Evolutionary conservation across 23 red algal genomes (phyloP).

Genomic region (Agarophyton chilense): DNA sequence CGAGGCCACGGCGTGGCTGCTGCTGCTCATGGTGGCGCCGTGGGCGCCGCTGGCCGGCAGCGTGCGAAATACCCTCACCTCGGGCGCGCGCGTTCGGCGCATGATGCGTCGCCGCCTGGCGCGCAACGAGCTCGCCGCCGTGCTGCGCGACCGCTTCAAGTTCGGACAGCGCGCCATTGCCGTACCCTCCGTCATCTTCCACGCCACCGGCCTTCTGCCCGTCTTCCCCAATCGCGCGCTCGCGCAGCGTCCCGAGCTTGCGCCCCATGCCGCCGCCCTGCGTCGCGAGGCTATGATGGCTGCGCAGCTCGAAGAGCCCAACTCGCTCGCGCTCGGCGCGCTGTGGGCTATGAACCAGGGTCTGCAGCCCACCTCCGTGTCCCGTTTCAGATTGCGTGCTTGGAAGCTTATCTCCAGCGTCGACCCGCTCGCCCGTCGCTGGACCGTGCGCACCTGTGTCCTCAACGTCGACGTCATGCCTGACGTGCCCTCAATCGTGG

Average conservation of each 20-base stretch:
- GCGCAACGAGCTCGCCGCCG: constrained; percentile 50
- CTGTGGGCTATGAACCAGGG: constrained; percentile 60
- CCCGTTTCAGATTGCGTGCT: background rate
- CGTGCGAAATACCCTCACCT: constrained; percentile 28
- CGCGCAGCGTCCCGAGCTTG: background rate
- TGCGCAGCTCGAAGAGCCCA: background rate
- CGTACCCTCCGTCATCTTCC: constrained; percentile 19
- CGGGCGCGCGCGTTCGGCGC: constrained; percentile 12
- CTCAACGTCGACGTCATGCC: constrained; percentile 24
- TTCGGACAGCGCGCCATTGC: constrained; percentile 39
- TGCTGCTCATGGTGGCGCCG: constrained; percentile 46
- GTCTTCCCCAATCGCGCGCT: background rate
- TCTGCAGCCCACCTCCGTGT: constrained; percentile 21
- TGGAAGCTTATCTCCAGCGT: background rate
- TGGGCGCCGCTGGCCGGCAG: constrained; percentile 60
- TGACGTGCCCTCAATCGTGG: background rate
- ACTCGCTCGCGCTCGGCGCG: constrained; percentile 27
- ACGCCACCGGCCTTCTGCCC: background rate
- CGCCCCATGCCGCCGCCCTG: background rate
- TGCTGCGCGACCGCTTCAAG: constrained; percentile 53
- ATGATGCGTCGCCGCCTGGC: constrained; percentile 34
- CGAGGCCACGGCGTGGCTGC: constrained; percentile 3
- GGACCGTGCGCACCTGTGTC: background rate
- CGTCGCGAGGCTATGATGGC: background rate
- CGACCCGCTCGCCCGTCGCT: constrained; percentile 1